Evolutionary conservation across 108 stramenopile genomes (phyloP).

Genomic region (Cyclotella sp.): DNA sequence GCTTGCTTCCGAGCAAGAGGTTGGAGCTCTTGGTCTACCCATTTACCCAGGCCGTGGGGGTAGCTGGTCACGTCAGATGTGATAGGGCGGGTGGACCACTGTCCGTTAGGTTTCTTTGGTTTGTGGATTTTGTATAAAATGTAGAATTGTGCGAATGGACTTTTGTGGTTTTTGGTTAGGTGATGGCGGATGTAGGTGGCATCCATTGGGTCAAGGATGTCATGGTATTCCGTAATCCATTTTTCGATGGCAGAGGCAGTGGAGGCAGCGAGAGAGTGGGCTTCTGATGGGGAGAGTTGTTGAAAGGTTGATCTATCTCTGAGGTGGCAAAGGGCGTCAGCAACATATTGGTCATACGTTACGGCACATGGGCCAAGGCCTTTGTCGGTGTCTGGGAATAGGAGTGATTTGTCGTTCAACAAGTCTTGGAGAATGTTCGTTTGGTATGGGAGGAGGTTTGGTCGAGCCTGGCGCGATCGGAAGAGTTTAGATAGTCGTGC

Average conservation of each 20-base stretch:
- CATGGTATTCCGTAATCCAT: background rate
- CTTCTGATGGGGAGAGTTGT: no score
- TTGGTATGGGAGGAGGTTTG: no score
- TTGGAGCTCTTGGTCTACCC: constrained; percentile 13
- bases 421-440: no score
- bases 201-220: background rate
- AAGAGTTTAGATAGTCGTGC: no score
- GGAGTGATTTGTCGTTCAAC: no score
- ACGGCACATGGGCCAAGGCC: no score
- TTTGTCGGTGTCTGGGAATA: no score
- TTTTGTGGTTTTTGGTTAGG: background rate
- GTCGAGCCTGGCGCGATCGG: no score
- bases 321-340: no score
- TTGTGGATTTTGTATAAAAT: background rate
- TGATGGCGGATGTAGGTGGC: background rate
- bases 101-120: background rate
- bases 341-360: no score
- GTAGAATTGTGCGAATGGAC: constrained; percentile 33
- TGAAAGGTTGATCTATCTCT: no score
- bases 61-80: constrained; percentile 8
- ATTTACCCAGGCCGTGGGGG: constrained; percentile 21
- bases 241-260: background rate
- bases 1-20: background rate
- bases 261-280: no score
- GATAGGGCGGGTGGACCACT: background rate